phyloP scores from a whole-genome alignment of 176 grass and related monocot species.

The Carex pumila region DNA sequence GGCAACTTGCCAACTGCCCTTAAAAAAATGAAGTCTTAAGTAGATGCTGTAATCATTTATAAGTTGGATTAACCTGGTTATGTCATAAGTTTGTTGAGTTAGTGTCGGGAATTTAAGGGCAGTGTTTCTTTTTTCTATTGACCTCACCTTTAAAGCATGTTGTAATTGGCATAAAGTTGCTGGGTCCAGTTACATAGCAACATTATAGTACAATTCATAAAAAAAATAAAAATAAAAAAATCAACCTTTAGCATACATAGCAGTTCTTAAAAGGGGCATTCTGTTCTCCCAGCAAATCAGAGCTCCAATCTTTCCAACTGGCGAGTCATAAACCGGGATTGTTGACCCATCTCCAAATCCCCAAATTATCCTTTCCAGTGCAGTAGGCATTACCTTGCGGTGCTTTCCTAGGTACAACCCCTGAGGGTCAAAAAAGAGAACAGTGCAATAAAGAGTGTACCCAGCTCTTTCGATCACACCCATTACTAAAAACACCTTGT shows the following conservation, averaged over 20 bases:
- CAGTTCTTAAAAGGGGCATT: conserved; percentile 87
- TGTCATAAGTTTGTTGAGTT: neutral
- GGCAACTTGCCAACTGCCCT: too few relatives aligned
- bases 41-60: neutral
- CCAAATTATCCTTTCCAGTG: conserved; percentile 80
- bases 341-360: conserved; percentile 91
- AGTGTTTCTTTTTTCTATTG: neutral
- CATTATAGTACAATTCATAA: neutral
- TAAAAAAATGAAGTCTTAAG: neutral
- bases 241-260: conserved; percentile 87
- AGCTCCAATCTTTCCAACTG: conserved; percentile 83
- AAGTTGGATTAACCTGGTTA: neutral
- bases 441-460: conserved; percentile 78
- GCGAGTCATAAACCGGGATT: conserved; percentile 86
- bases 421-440: conserved; percentile 87
- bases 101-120: neutral
- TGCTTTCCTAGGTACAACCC: conserved; percentile 79
- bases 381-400: conserved; percentile 87
- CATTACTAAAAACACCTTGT: conserved; percentile 91
- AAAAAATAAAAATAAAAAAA: neutral
- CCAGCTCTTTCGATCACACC: conserved; percentile 86
- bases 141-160: neutral
- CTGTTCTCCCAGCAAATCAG: conserved; percentile 98
- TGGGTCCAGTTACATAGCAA: neutral
- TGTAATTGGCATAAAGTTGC: too few relatives aligned